Evolutionary conservation across 73 alveolate species (phyloP).

Genomic region (Paraurostyla sp.): DNA sequence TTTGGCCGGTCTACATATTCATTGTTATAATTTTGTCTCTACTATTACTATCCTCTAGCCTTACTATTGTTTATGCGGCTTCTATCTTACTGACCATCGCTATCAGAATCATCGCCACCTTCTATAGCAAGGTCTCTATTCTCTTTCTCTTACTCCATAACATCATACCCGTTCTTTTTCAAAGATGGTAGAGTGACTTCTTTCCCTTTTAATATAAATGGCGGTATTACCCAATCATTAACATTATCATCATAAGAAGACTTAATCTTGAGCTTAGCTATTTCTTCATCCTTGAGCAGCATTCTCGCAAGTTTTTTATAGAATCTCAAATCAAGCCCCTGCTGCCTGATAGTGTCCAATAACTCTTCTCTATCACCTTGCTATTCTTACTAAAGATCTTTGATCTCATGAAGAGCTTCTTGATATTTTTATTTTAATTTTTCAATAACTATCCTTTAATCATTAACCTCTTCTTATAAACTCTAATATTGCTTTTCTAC

Average conservation of each 20-base stretch:
- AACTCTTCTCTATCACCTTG: conserved; percentile 87
- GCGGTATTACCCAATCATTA: conserved; percentile 61
- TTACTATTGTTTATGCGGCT: too few relatives aligned
- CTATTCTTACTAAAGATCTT: conserved; percentile 83
- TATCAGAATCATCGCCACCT: neutral
- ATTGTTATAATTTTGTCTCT: neutral
- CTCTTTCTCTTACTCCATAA: conserved; percentile 61
- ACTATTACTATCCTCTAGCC: neutral
- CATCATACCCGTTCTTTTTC: conserved; percentile 11
- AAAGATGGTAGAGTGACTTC: conserved; percentile 65
- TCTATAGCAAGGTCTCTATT: conserved; percentile 51
- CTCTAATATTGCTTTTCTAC: conserved; percentile 71
- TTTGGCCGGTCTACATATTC: neutral
- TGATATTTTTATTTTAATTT: conserved; percentile 57
- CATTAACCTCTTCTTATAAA: conserved; percentile 75
- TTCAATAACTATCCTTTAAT: conserved; percentile 61
- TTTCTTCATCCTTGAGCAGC: conserved; percentile 51
- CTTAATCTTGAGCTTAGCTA: conserved; percentile 24
- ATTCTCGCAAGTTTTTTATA: neutral
- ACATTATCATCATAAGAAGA: conserved; percentile 43
- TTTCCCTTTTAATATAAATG: conserved; percentile 21
- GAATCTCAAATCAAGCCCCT: conserved; percentile 70
- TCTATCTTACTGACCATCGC: neutral
- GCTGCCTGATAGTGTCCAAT: conserved; percentile 80
- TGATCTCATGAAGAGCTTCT: conserved; percentile 70